Base-by-base conservation (phyloP, 2,329 filamentous ascomycete species). In the Aureobasidium vineae region DNA sequence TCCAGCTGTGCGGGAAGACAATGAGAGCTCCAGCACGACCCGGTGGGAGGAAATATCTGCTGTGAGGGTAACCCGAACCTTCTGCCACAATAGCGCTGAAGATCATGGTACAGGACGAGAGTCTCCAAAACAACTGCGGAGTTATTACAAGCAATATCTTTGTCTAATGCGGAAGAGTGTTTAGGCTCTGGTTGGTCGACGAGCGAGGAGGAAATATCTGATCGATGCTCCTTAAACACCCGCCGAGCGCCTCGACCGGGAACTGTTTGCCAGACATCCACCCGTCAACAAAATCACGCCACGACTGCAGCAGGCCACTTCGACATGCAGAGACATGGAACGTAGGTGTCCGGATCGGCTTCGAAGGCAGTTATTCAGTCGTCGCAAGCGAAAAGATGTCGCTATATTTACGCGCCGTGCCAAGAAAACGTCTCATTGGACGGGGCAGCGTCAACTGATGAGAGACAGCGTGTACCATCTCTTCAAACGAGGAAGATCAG, bases 381-480 rank as follows among this genome's bases (percentile, higher is more conserved):
- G 40, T 5, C 26, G 54, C 54, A 33, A 59, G 54, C 57, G 36
- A 26, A 41, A 36, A 6, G 16, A 21, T 16, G n/a, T 49, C 28
- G 41, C 40, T 38, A 31, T n/a, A 41, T 38, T 40, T 63, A 63
- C 28, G 45, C 59, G 59, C 59, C 45, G 45, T 41, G 59, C 59
- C 59, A 63, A 63, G 59, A 63, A 33, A 3, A 8, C 19, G 11
- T 40, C 4, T 19, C n/a, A 63, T 52, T 63, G 59, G 59, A 63
- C 10, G 45, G 21, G 31, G 26, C 59, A 63, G 59, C 59, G 59
- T 52, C 33, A 63, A 63, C n/a, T 63, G 59, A 63, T 52, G 36
- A 63, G 40, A 52, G 45, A 63, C 59, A 63, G 59, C 59, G 59
- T 63, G 59, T 63, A 41, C 28, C 41, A 47, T 26, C n/a, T 47